These are phyloP conservation scores for Eutrema salsugineum DNA, from an alignment of 441 rosid genomes.

Conservation along the genomic window DNA sequence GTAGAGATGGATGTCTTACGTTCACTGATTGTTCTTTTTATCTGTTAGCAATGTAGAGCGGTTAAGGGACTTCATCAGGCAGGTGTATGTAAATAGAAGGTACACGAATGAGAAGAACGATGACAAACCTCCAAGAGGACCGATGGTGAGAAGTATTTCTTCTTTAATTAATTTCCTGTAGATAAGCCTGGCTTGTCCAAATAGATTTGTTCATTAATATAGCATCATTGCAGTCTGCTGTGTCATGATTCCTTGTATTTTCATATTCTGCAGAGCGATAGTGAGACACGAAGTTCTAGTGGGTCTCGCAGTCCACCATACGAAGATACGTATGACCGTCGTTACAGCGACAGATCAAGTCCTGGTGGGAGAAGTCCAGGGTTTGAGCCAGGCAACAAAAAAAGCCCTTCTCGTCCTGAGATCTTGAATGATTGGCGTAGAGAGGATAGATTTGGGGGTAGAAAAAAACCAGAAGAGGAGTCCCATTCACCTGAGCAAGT, in stretches of 20 bases:
- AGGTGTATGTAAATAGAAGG: conserved; percentile 87
- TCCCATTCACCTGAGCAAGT: conserved; percentile 74
- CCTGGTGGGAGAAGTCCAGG: conserved; percentile 94
- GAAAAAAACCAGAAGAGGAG: conserved; percentile 40
- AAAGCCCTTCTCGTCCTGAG: conserved; percentile 85
- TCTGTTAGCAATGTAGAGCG: conserved; percentile 74
- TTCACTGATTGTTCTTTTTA: conserved; percentile 10
- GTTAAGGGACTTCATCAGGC: conserved; percentile 85
- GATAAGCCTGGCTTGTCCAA: neutral
- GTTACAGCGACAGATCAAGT: conserved; percentile 69
- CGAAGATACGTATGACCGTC: conserved; percentile 67
- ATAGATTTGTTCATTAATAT: neutral
- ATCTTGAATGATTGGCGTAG: conserved; percentile 87
- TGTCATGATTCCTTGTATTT: conserved; percentile 10
- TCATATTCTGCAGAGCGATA: conserved; percentile 53
- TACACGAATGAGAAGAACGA: conserved; percentile 63
- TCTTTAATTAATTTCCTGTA: neutral
- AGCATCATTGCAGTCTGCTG: neutral
- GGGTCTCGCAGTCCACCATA: conserved; percentile 91
- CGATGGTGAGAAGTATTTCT: conserved; percentile 43
- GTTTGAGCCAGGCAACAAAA: conserved; percentile 60
- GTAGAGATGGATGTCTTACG: neutral
- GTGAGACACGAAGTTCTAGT: conserved; percentile 53
- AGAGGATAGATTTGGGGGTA: conserved; percentile 90
- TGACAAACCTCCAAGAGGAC: conserved; percentile 79